Evolutionary conservation across 2,329 filamentous ascomycete genomes (phyloP).

Genomic region (Paraphoma sp.): DNA sequence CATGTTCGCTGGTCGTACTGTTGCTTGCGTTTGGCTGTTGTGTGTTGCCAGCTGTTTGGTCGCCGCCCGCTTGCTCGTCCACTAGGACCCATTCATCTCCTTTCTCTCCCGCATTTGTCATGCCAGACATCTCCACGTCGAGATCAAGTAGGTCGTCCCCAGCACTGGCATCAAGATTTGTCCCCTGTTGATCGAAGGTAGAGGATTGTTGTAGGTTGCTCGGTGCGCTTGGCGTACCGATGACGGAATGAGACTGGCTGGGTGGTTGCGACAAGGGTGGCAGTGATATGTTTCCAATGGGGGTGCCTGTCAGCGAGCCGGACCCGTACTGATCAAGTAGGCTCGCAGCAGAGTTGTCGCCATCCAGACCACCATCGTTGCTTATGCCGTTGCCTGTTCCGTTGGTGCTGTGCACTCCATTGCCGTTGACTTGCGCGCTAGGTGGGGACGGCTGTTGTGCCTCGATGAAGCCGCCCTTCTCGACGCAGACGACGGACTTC

Average conservation of each 20-base stretch:
- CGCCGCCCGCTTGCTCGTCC: constrained; percentile 27
- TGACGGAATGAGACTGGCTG: constrained; percentile 64
- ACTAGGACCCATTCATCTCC: constrained; percentile 48
- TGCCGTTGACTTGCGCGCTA: constrained; percentile 39
- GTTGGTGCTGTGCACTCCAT: constrained; percentile 34
- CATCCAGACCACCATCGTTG: constrained; percentile 40
- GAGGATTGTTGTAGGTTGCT: constrained; percentile 28
- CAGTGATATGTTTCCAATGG: constrained; percentile 65
- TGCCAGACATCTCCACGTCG: constrained; percentile 65
- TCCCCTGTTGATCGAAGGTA: constrained; percentile 32
- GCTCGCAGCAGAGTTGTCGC: constrained; percentile 59
- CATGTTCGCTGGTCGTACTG: constrained; percentile 20
- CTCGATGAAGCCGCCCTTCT: constrained; percentile 75
- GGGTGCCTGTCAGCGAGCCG: constrained; percentile 66
- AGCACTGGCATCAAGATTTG: constrained; percentile 30
- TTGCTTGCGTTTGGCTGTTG: constrained; percentile 25
- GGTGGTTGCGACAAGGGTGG: constrained; percentile 61
- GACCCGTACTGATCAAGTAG: constrained; percentile 74
- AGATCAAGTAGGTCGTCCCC: constrained; percentile 48
- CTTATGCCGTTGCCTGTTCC: constrained; percentile 42
- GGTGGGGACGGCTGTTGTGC: constrained; percentile 53
- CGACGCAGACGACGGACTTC: constrained; percentile 71
- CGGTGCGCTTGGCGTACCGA: constrained; percentile 60
- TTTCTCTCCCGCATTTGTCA: constrained; percentile 49
- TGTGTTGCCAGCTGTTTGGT: constrained; percentile 22